These are phyloP conservation scores for Naganishia vaughanmartiniae DNA, from an alignment of 768 basidiomycete species.

Conservation along the genomic window DNA sequence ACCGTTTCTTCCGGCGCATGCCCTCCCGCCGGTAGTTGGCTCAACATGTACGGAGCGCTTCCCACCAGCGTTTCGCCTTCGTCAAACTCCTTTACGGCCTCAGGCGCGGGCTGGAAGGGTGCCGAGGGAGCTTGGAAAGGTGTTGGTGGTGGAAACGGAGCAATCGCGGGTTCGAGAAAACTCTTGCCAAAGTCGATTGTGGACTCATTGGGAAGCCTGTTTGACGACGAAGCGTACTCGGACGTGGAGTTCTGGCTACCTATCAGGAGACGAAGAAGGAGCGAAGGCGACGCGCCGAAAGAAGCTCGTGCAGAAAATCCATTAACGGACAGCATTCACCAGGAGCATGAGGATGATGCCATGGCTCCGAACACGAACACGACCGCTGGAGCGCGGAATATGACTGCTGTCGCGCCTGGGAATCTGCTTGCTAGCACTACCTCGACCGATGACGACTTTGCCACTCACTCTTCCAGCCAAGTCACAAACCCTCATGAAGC, in stretches of 20 bases:
- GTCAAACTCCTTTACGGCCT: slow-evolving; percentile 4
- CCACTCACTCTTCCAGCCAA: neutral
- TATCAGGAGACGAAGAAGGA: slow-evolving; percentile 33
- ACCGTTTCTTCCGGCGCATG: slow-evolving; percentile 70
- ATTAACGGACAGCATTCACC: neutral
- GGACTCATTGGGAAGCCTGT: slow-evolving; percentile 67
- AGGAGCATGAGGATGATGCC: neutral
- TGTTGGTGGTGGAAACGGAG: slow-evolving; percentile 44
- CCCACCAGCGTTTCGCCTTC: slow-evolving; percentile 41
- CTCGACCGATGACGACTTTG: neutral
- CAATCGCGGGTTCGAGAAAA: slow-evolving; percentile 40
- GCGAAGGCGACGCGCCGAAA: neutral
- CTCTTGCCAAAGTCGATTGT: slow-evolving; percentile 67
- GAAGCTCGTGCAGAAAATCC: neutral
- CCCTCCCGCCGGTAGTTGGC: slow-evolving; percentile 54
- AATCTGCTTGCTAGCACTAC: neutral
- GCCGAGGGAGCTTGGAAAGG: slow-evolving; percentile 43
- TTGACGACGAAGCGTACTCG: slow-evolving; percentile 79
- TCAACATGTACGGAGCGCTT: slow-evolving; percentile 50
- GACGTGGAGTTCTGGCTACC: slow-evolving; percentile 79
- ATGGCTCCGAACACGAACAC: slow-evolving; percentile 1
- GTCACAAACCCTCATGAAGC: neutral
- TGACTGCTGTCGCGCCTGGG: neutral
- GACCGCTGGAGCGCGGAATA: neutral
- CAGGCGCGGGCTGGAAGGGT: slow-evolving; percentile 40